Conservation (phyloP, 768 basidiomycete genomes). For the Xerocomellus chrysenteron region DNA sequence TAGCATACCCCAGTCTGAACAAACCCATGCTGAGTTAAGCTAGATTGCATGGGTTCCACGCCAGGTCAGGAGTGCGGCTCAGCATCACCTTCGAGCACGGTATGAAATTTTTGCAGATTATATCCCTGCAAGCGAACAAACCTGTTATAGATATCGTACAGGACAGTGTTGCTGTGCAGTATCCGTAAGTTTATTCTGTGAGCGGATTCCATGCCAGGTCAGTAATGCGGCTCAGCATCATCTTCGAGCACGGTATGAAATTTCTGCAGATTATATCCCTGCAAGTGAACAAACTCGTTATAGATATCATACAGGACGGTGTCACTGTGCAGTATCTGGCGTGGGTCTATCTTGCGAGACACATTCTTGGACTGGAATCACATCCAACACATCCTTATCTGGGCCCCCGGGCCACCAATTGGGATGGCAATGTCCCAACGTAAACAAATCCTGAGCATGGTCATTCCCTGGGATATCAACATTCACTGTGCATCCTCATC, state of each 20-base stretch:
- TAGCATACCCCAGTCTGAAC: constrained; percentile 96
- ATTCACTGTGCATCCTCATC: no score
- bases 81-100: not conserved
- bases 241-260: not conserved
- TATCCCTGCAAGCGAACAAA: constrained; percentile 99
- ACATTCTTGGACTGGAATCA: constrained; percentile 95
- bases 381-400: constrained; percentile 96
- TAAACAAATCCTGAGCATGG: constrained; percentile 57
- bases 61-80: constrained; percentile 53
- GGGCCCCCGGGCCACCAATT: constrained; percentile 76
- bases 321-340: constrained; percentile 81
- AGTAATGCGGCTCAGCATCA: no score
- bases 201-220: no score
- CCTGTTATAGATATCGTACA: constrained; percentile 99
- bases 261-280: constrained; percentile 87
- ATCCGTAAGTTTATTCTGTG: constrained; percentile 90
- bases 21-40: constrained; percentile 95
- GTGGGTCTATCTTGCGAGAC: constrained; percentile 96
- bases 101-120: constrained; percentile 59
- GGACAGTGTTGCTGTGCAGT: constrained; percentile 86
- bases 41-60: constrained; percentile 99
- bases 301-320: constrained; percentile 98
- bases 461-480: constrained; percentile 41
- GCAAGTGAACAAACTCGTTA: constrained; percentile 98
- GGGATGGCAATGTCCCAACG: constrained; percentile 91